Base-by-base conservation (phyloP, 805 yeast species). In the Zygoascus ofunaensis region DNA sequence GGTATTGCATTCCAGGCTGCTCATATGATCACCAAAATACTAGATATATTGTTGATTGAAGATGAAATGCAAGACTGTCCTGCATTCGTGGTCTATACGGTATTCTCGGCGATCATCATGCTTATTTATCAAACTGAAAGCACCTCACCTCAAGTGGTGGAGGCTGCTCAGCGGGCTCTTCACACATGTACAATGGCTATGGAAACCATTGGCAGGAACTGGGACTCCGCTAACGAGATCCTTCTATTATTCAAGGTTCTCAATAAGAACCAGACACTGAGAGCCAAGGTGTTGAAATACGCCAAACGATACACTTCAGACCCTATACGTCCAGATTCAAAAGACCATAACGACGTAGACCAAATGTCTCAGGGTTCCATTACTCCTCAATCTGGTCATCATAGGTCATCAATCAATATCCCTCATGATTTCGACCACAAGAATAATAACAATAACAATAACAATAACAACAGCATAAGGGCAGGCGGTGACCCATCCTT, bases 1-100 rank as follows among this genome's bases (percentile, higher is more conserved):
- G 85, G 87, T 7, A 80, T 82, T 46, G 82, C 87, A 2, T 82
- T 82, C 68, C 86, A 81, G 60, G 84, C 89, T 1, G 87, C 92
- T 1, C 76, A 84, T 54, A 78, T 81, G 77, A 77, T 83, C 49
- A 73, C 83, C 4, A 68, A 74, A 36, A 78, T 84, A 44, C 70
- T 77, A 23, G 77, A 78, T 40, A 77, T 74, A 46, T 52, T 83
- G 46, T 53, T 70, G 34, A 73, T 71, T 37, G 68, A 71, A 35
- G 69, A 70, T 43, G 75, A 75, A 51, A 57, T 79, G 43, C 63
- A 61, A 43, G 70, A 68, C 50, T 71, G 76, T 47, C 81, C 85
- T 10, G 76, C 79, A n/a, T 66, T 73, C 59, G 71, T 70, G 53
- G 79, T 76, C 26, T 79, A 77, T 55, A 73, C 73, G 33, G 64